Evolutionary conservation across 177 flowering plant genomes (phyloP), one percentile per base, ranked within the genome.

Genomic region (Vitis hybrid): DNA sequence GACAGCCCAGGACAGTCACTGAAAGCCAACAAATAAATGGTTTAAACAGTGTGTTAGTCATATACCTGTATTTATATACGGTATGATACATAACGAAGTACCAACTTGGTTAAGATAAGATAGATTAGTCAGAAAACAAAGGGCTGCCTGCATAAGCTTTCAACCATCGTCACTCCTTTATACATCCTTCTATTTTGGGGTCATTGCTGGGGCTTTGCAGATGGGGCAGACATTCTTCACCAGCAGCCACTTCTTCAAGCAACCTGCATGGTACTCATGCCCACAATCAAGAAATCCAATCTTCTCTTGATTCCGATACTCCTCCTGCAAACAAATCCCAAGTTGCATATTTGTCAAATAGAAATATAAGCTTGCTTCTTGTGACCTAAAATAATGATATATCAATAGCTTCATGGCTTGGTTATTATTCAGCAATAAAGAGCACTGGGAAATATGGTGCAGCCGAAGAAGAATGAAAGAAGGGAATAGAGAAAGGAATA

Each of bases 221-320:
- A 82, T 74, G 9, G 85, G 83, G 75, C 83, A 82, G n/a, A 68
- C 73, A 58, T 80, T 82, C 73, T 82, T 82, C 66, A 76, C 68
- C 10, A 71, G 61, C 68, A 82, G 73, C 85, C 85, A 82, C 70
- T 80, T 76, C 71, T 69, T 80, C 62, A 82, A 73, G 71, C 83
- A 82, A 45, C 67, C 73, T 19, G 69, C 78, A 66, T 80, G 83
- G 65, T 80, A 82, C 51, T 80, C 81, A 52, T 82, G 85, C 31
- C 78, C 81, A 56, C 85, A 82, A 20, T 71, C 71, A 31, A 82
- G 80, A 51, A 57, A 69, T 61, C 80, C 85, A 5, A 82, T 66
- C 59, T 68, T 63, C 59, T 80, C 83, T 29, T 59, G 52, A 19
- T 65, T 68, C 49, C 50, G 70, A 70, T 61, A 80, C 3, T 76